Evolutionary conservation across 257 asterid genomes (phyloP).

Genomic region (Lithospermum erythrorhizon): DNA sequence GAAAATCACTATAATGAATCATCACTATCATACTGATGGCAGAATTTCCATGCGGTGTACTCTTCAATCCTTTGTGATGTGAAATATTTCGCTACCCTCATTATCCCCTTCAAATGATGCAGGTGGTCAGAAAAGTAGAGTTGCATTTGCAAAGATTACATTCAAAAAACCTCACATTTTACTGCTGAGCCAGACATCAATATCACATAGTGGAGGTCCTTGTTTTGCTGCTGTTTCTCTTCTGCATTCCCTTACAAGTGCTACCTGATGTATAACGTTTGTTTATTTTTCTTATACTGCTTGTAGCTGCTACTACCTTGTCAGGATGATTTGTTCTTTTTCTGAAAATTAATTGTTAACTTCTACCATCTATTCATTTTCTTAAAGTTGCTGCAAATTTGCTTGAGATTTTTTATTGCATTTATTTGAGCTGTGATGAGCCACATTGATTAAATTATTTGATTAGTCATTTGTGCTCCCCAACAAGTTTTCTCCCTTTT

Average conservation of each 20-base stretch:
- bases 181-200: slow-evolving; percentile 96
- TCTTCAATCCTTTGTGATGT: background rate
- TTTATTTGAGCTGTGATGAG: too few species aligned
- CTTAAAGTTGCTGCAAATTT: background rate
- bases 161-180: slow-evolving; percentile 97
- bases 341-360: background rate
- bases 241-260: background rate
- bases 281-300: background rate
- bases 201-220: too few species aligned
- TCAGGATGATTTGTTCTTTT: background rate
- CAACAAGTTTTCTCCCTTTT: too few species aligned
- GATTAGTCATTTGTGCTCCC: too few species aligned
- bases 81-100: background rate
- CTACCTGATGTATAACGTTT: background rate
- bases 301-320: background rate
- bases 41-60: too few species aligned
- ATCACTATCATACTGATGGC: background rate
- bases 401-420: background rate
- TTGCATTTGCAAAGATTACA: slow-evolving; percentile 92
- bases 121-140: slow-evolving; percentile 99
- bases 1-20: too few species aligned
- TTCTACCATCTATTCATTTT: too few species aligned
- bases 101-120: slow-evolving; percentile 2
- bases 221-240: background rate
- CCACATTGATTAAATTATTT: too few species aligned